These are phyloP conservation scores for Fusarium piperis DNA, from an alignment of 2,329 filamentous ascomycete genomes.

Conservation along the genomic window DNA sequence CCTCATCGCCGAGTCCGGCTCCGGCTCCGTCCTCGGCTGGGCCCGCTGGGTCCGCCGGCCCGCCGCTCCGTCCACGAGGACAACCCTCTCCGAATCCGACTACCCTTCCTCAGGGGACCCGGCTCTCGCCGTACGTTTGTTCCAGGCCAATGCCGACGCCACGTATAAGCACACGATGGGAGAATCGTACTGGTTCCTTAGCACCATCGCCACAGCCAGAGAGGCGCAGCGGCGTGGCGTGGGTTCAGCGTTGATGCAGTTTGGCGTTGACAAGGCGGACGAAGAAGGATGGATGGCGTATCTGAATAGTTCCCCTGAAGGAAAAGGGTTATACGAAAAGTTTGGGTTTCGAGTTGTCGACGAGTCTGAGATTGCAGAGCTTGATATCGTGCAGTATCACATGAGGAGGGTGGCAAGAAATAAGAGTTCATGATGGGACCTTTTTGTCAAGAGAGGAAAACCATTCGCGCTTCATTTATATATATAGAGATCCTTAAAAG, in stretches of 20 bases:
- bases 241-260: constrained; percentile 46
- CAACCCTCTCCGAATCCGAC: constrained; percentile 36
- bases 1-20: constrained; percentile 40
- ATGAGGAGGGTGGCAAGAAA: constrained; percentile 42
- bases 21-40: constrained; percentile 43
- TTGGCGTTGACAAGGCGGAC: constrained; percentile 45
- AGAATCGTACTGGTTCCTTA: constrained; percentile 47
- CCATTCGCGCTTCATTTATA: constrained; percentile 28
- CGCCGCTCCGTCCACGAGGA: constrained; percentile 13
- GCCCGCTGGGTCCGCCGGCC: constrained; percentile 47
- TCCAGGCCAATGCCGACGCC: constrained; percentile 45
- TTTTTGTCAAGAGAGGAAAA: neutral
- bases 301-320: constrained; percentile 42
- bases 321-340: constrained; percentile 42
- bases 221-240: constrained; percentile 46
- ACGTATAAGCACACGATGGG: constrained; percentile 38
- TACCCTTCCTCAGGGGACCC: constrained; percentile 42
- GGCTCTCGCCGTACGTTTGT: constrained; percentile 53
- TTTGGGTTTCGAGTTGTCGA: constrained; percentile 43
- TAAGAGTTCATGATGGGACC: neutral
- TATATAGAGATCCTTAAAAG: constrained; percentile 23
- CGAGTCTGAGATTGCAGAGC: constrained; percentile 29
- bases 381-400: constrained; percentile 40
- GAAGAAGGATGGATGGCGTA: constrained; percentile 42
- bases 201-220: constrained; percentile 46